These are phyloP conservation scores for Candida dubliniensis DNA, from an alignment of 1,139 yeast species.

Conservation along the genomic window DNA sequence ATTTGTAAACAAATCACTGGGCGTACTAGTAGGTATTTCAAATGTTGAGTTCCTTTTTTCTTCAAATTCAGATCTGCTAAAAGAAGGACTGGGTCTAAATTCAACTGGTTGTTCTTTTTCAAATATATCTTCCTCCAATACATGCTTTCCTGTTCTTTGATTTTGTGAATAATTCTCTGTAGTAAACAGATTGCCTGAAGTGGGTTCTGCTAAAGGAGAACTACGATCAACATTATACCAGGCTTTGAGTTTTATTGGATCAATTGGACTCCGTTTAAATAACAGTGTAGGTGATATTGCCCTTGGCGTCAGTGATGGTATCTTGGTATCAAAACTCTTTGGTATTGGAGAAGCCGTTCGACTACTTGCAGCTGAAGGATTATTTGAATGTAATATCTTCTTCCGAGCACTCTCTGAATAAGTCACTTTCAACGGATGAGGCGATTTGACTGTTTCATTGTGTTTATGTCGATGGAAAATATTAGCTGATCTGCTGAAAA, in stretches of 20 bases:
- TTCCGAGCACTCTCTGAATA: conserved; percentile 33
- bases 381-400: conserved; percentile 7
- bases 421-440: conserved; percentile 20
- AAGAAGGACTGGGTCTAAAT: too few relatives aligned
- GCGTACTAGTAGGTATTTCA: neutral
- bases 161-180: neutral
- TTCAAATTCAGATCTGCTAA: neutral
- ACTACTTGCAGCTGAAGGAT: conserved; percentile 12
- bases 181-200: too few relatives aligned
- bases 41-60: neutral
- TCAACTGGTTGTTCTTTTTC: neutral
- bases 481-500: conserved; percentile 33
- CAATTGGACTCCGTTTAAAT: neutral
- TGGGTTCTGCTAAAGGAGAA: too few relatives aligned
- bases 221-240: too few relatives aligned
- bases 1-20: neutral
- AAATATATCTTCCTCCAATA: neutral
- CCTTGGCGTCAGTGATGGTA: neutral
- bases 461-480: conserved; percentile 29
- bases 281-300: neutral
- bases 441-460: conserved; percentile 7
- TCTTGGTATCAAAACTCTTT: neutral
- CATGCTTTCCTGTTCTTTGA: neutral
- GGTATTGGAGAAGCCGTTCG: conserved; percentile 27
- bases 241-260: neutral